Percentiles rank a stretch among this genome's conserved stretches.
phyloP scores from a whole-genome alignment of 345 rosid genomes.

The Lepidium africanum region DNA sequence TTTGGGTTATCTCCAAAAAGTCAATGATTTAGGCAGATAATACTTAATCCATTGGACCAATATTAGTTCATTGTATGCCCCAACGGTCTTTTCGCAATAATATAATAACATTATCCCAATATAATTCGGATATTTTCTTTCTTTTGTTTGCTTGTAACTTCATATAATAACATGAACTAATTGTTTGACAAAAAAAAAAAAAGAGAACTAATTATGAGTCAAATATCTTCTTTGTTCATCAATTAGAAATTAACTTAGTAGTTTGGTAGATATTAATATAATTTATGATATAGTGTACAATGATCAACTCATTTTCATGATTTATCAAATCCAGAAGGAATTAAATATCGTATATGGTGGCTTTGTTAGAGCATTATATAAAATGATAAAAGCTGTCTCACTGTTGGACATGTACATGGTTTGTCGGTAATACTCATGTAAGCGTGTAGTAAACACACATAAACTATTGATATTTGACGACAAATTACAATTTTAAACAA shows the following conservation, averaged over 20 bases:
- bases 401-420: constrained; percentile 13
- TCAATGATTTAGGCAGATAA: constrained; percentile 16
- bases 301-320: not conserved
- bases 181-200: no score
- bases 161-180: not conserved
- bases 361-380: not conserved
- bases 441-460: constrained; percentile 15
- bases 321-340: not conserved
- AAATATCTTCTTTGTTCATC: not conserved
- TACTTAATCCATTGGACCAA: not conserved
- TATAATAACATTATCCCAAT: not conserved
- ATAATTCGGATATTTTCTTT: not conserved
- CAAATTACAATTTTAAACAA: not conserved
- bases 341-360: not conserved
- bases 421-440: constrained; percentile 20
- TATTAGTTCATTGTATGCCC: constrained; percentile 3
- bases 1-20: constrained; percentile 16
- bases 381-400: constrained; percentile 24
- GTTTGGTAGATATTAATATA: not conserved
- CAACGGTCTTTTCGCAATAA: not conserved
- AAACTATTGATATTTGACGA: not conserved
- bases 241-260: not conserved
- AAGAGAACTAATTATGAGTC: not conserved
- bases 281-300: not conserved
- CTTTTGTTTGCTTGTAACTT: not conserved